Evolutionary conservation across 257 asterid genomes (phyloP).

Genomic region (Lavandula angustifolia): DNA sequence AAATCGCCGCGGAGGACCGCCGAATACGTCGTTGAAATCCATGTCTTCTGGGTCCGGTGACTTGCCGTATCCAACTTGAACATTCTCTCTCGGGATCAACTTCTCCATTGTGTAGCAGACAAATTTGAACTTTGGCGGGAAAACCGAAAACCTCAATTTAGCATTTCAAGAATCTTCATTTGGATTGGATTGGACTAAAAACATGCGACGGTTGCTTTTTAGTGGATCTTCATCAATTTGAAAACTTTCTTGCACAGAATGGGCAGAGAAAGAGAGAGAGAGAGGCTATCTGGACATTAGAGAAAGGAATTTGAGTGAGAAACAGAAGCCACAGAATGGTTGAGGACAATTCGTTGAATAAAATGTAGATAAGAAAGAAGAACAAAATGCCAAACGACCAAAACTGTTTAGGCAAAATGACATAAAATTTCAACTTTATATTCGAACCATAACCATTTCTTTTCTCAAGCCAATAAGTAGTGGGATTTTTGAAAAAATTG

Average conservation of each 20-base stretch:
- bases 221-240: not conserved
- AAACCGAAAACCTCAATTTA: conserved; percentile 4
- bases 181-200: not conserved
- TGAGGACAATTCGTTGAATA: conserved; percentile 26
- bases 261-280: conserved; percentile 30
- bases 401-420: conserved; percentile 11
- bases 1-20: conserved; percentile 87
- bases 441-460: not conserved
- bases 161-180: not conserved
- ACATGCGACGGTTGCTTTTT: not conserved
- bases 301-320: conserved; percentile 25
- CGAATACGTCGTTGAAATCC: conserved; percentile 86
- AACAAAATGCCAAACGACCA: conserved; percentile 40
- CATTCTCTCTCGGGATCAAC: conserved; percentile 44
- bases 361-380: conserved; percentile 45
- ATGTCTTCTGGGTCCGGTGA: conserved; percentile 45
- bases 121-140: conserved; percentile 48
- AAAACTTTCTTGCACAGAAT: conserved; percentile 5
- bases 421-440: not conserved
- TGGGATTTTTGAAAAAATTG: conserved; percentile 18
- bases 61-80: conserved; percentile 32
- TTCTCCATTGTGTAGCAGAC: conserved; percentile 48
- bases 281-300: conserved; percentile 34
- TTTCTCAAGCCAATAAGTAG: not conserved
- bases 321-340: conserved; percentile 60